phyloP scores from a whole-genome alignment of 176 grass and related monocot genomes.

The Tillandsia leiboldiana region DNA sequence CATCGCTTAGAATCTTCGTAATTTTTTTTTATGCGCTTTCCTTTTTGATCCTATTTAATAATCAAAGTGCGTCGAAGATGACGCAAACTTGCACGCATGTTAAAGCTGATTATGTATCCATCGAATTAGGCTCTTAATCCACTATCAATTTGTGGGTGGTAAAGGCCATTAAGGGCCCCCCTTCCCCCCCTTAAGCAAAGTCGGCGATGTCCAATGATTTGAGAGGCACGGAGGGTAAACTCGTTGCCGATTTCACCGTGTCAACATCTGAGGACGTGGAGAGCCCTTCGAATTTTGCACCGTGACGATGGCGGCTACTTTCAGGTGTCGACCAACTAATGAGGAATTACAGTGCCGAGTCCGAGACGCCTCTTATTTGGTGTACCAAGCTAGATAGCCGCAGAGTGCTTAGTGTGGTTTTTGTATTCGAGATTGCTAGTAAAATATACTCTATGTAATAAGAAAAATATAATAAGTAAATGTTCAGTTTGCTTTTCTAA shows the following conservation, averaged over 20 bases:
- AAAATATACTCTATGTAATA: no score
- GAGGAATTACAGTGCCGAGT: conserved; percentile 13
- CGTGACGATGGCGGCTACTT: conserved; percentile 33
- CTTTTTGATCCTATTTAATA: conserved; percentile 23
- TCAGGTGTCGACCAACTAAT: conserved; percentile 38
- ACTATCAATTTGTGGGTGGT: conserved; percentile 34
- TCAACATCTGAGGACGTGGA: conserved; percentile 19
- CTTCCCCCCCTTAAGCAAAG: conserved; percentile 12
- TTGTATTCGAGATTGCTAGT: no score
- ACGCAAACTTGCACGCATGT: conserved; percentile 51
- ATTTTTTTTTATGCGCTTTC: not conserved
- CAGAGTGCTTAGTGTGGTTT: no score
- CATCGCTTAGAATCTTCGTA: not conserved
- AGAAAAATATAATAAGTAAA: no score
- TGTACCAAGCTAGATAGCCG: no score
- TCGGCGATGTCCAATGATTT: conserved; percentile 12
- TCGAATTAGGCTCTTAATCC: conserved; percentile 38
- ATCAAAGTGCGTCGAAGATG: conserved; percentile 7
- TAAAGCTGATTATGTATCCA: conserved; percentile 44
- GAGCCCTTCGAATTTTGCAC: conserved; percentile 14
- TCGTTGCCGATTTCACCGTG: conserved; percentile 9
- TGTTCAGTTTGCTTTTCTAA: no score
- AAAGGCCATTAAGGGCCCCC: conserved; percentile 17
- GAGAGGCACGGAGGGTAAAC: conserved; percentile 8
- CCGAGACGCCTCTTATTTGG: conserved; percentile 39